phyloP scores from a whole-genome alignment of 345 rosid genomes.

The Salix exigua region DNA sequence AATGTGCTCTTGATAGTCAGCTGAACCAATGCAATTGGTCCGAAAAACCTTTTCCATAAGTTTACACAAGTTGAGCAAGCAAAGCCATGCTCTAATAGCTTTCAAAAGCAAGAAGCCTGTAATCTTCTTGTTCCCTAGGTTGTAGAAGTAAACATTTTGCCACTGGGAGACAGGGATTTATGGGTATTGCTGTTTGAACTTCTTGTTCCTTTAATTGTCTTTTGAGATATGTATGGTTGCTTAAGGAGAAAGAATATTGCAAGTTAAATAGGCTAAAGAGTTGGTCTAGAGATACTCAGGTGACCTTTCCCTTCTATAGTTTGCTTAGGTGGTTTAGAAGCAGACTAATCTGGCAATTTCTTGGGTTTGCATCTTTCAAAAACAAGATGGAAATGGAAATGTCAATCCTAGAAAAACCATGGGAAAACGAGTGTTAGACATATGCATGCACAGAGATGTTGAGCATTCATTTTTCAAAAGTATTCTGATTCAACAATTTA shows the following conservation, averaged over 20 bases:
- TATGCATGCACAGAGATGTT: neutral
- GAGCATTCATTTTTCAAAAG: neutral
- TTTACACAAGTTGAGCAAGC: no score
- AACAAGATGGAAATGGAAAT: neutral
- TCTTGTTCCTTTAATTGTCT: neutral
- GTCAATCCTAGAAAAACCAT: neutral
- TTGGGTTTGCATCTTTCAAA: no score
- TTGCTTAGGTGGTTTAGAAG: neutral
- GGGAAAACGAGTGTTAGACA: neutral
- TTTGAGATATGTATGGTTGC: neutral
- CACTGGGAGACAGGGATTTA: neutral
- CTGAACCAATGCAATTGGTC: neutral
- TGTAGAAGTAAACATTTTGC: neutral
- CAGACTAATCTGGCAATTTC: neutral
- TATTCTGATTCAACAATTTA: neutral
- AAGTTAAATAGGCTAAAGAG: neutral
- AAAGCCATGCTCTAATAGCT: neutral
- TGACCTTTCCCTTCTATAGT: neutral
- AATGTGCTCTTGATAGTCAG: neutral
- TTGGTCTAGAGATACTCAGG: neutral
- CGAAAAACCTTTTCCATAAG: neutral
- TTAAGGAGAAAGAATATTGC: neutral
- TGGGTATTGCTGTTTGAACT: neutral
- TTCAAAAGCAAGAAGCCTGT: neutral
- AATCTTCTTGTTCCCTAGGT: neutral